These are phyloP conservation scores for Blastomyces gilchristii DNA, from an alignment of 2,329 filamentous ascomycete species.

Conservation along the genomic window DNA sequence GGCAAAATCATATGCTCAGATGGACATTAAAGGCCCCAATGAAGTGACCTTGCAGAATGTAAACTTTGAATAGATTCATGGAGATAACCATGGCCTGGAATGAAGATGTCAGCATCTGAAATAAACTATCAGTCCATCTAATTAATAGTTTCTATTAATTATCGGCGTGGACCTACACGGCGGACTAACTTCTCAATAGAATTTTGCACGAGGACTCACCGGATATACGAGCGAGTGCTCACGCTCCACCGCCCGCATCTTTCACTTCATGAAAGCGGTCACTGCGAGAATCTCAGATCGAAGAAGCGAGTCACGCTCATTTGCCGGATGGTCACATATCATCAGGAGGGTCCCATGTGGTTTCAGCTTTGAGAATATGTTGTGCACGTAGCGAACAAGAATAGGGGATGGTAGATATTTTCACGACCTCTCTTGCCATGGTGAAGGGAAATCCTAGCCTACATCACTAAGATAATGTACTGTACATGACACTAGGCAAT, in stretches of 20 bases:
- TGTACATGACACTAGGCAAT: no score
- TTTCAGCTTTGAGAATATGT: slow-evolving; percentile 4
- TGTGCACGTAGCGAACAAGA: neutral
- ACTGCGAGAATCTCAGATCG: slow-evolving; percentile 5
- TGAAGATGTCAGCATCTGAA: no score
- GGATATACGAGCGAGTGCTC: neutral
- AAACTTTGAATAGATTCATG: neutral
- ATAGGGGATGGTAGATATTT: neutral
- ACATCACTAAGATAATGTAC: no score
- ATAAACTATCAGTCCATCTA: neutral
- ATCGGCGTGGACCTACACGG: no score
- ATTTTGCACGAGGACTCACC: neutral
- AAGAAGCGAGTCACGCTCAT: neutral
- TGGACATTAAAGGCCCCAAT: neutral
- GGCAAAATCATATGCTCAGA: neutral
- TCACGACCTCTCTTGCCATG: neutral
- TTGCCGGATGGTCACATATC: neutral
- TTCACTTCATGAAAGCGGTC: slow-evolving; percentile 2
- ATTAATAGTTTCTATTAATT: neutral
- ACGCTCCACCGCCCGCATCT: neutral
- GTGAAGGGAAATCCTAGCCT: no score
- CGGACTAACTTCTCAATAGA: neutral
- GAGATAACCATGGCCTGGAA: slow-evolving; percentile 3
- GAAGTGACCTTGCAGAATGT: slow-evolving; percentile 6
- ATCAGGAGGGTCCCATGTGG: neutral